A percentile compares a stretch with the other conserved stretches of the same genome.
These are phyloP conservation scores for Yamadazyma oceani DNA, from an alignment of 1,139 yeast species.

Conservation along the genomic window DNA sequence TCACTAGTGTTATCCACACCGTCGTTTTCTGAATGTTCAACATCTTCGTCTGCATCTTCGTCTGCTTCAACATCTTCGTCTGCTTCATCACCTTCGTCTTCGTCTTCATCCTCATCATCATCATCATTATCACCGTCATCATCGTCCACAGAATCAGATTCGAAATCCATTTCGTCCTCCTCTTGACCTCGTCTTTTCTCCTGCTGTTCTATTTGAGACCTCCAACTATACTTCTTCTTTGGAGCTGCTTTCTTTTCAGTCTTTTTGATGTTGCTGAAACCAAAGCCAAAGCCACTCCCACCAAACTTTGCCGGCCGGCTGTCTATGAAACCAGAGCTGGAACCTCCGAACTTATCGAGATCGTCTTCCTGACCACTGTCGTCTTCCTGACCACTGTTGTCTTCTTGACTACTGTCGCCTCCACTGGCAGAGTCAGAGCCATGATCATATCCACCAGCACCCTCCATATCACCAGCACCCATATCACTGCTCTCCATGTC, in stretches of 20 bases:
- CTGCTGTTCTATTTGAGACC: conserved; percentile 39
- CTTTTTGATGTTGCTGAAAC: conserved; percentile 58
- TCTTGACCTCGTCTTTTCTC: conserved; percentile 29
- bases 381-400: conserved; percentile 7
- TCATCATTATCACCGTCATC: conserved; percentile 22
- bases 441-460: too few species aligned
- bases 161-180: conserved; percentile 45
- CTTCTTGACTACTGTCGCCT: conserved; percentile 12
- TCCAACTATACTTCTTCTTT: conserved; percentile 48
- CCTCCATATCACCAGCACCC: too few species aligned
- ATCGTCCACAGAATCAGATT: conserved; percentile 24
- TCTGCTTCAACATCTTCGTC: conserved; percentile 21
- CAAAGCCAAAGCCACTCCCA: conserved; percentile 65
- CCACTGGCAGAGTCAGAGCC: too few species aligned
- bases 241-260: conserved; percentile 27
- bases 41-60: conserved; percentile 17
- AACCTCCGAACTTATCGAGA: conserved; percentile 9
- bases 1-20: conserved; percentile 36
- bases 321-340: conserved; percentile 63
- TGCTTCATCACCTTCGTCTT: conserved; percentile 20
- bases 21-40: conserved; percentile 25
- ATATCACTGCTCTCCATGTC: too few species aligned
- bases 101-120: conserved; percentile 21
- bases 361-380: conserved; percentile 14
- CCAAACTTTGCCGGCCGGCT: conserved; percentile 66